phyloP scores from a whole-genome alignment of 2,329 filamentous ascomycete genomes.

The Arthrobotrys iridis region DNA sequence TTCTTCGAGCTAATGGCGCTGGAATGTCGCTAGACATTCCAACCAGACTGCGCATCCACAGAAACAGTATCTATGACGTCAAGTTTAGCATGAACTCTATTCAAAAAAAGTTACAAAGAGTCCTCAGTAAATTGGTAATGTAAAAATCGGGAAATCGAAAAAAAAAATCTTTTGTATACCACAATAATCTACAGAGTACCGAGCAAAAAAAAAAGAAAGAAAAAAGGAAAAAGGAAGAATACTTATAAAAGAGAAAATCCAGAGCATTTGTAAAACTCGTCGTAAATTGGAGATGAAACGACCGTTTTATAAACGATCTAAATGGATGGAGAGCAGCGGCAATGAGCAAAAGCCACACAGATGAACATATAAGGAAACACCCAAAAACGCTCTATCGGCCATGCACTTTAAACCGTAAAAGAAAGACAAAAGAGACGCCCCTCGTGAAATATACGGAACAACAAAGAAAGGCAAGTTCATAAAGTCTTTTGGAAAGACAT shows the following conservation, averaged over 20 bases:
- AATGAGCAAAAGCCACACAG: slow-evolving; percentile 1
- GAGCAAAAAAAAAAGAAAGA: slow-evolving; percentile 1
- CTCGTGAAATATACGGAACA: background rate
- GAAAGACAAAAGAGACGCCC: slow-evolving; percentile 26
- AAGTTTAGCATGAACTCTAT: background rate
- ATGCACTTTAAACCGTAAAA: slow-evolving; percentile 15
- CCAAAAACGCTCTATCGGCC: slow-evolving; percentile 47
- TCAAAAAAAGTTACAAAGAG: too few relatives aligned
- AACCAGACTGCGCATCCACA: background rate
- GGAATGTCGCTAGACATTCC: background rate
- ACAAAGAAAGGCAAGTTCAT: background rate
- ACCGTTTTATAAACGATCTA: background rate
- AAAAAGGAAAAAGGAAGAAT: background rate
- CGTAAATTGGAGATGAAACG: background rate
- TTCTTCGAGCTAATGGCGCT: background rate
- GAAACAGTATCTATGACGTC: slow-evolving; percentile 14
- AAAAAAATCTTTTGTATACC: slow-evolving; percentile 12
- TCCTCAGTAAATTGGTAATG: too few relatives aligned
- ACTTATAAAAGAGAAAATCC: background rate
- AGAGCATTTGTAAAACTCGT: background rate
- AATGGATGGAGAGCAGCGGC: background rate
- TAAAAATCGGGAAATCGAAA: background rate
- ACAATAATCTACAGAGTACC: slow-evolving; percentile 12
- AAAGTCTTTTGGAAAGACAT: slow-evolving; percentile 4
- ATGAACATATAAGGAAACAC: slow-evolving; percentile 34